phyloP scores from a whole-genome alignment of 2,329 filamentous ascomycete species.

The Cercospora sojina region DNA sequence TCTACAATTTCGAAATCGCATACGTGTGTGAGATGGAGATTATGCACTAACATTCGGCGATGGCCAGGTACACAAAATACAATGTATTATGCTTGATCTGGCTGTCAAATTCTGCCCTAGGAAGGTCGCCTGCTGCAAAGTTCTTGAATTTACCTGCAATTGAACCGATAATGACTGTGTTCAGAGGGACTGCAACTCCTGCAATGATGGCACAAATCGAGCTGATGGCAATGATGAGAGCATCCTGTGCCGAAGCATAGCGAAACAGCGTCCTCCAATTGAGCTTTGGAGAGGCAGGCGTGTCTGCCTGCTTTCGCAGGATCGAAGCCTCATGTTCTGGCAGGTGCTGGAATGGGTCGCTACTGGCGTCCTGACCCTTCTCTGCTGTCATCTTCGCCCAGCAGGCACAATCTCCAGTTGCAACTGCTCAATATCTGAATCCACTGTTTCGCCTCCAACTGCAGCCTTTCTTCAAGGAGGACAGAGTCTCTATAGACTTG shows the following conservation, averaged over 20 bases:
- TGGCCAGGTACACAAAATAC: constrained; percentile 79
- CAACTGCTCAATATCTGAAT: not conserved
- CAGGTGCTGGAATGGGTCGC: constrained; percentile 7
- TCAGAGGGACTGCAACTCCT: constrained; percentile 32
- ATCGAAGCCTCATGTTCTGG: constrained; percentile 14
- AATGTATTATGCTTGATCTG: constrained; percentile 64
- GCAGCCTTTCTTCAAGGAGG: too few species aligned
- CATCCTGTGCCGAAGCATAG: constrained; percentile 28
- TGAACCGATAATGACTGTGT: constrained; percentile 62
- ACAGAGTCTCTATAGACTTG: not conserved
- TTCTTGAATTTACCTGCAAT: constrained; percentile 12
- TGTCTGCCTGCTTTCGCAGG: constrained; percentile 11
- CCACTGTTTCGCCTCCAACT: too few species aligned
- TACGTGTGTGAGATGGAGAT: not conserved
- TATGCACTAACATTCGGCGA: constrained; percentile 60
- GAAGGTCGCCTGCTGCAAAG: constrained; percentile 37
- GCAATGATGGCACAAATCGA: constrained; percentile 30
- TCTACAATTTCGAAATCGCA: not conserved
- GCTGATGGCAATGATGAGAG: constrained; percentile 40
- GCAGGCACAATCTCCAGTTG: not conserved
- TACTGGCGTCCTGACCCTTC: not conserved
- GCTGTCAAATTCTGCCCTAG: constrained; percentile 56
- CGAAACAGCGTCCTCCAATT: constrained; percentile 16
- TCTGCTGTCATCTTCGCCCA: not conserved
- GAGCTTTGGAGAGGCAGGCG: not conserved